A percentile compares a stretch with the other conserved stretches of the same genome.
These are phyloP conservation scores for Fusarium tjaetaba DNA, from an alignment of 2,329 filamentous ascomycete species.

Conservation along the genomic window DNA sequence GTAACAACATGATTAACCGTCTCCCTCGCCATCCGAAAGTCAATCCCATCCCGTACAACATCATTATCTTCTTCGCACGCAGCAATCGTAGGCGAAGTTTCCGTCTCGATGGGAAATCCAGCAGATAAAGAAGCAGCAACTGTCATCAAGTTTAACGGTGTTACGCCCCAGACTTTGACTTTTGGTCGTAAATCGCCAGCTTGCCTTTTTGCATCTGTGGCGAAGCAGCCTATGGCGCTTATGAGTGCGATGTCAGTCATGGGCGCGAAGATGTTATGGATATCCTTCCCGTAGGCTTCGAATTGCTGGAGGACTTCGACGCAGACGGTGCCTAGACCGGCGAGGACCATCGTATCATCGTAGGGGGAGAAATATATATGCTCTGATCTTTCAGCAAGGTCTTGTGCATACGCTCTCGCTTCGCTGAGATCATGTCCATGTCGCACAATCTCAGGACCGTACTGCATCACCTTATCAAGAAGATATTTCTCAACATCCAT, in stretches of 20 bases:
- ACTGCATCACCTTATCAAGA: neutral
- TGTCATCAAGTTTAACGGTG: neutral
- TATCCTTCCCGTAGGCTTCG: neutral
- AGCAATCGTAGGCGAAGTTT: neutral
- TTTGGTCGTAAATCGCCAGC: neutral
- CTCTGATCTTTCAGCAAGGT: neutral
- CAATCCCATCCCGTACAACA: neutral
- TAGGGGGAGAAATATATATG: neutral
- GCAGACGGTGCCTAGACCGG: neutral
- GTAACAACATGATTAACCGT: neutral
- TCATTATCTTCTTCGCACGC: neutral
- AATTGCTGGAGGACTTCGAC: conserved; percentile 1
- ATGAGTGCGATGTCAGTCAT: neutral
- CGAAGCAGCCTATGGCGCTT: neutral
- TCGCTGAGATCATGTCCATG: neutral
- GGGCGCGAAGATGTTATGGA: neutral
- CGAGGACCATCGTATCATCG: neutral
- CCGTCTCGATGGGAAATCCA: neutral
- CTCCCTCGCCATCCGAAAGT: neutral
- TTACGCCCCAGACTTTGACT: neutral
- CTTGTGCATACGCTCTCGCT: neutral
- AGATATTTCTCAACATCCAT: neutral
- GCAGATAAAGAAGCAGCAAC: neutral
- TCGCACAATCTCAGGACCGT: neutral
- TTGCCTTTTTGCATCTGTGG: neutral